phyloP scores from a whole-genome alignment of 352 stramenopile species.

The Sclerospora graminicola region DNA sequence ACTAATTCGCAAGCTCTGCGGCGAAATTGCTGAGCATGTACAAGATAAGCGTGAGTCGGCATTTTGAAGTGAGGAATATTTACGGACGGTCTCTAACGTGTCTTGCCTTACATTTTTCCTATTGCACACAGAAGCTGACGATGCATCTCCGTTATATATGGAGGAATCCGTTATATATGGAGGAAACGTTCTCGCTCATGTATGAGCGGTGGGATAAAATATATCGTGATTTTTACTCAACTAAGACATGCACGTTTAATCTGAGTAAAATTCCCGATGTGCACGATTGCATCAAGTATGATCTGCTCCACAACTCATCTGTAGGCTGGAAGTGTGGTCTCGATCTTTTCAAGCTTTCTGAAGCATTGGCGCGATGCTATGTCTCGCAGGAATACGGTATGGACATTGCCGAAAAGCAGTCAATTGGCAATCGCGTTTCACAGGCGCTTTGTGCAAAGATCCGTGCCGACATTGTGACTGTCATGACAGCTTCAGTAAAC shows the following conservation, averaged over 20 bases:
- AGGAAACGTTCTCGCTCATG: slow-evolving; percentile 92
- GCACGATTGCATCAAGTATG: slow-evolving; percentile 97
- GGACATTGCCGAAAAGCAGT: slow-evolving; percentile 88
- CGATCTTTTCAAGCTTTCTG: slow-evolving; percentile 91
- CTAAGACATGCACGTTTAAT: slow-evolving; percentile 86
- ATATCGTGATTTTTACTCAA: slow-evolving; percentile 91
- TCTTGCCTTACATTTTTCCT: neutral
- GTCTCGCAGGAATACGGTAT: slow-evolving; percentile 96
- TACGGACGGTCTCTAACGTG: neutral
- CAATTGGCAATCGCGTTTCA: slow-evolving; percentile 94
- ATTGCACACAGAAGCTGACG: slow-evolving; percentile 64
- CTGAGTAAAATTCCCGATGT: slow-evolving; percentile 96
- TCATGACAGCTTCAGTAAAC: slow-evolving; percentile 51
- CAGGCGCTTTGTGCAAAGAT: slow-evolving; percentile 98
- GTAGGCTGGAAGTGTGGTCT: slow-evolving; percentile 81
- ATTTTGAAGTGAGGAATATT: neutral
- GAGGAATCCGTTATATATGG: slow-evolving; percentile 92
- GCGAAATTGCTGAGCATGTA: slow-evolving; percentile 63
- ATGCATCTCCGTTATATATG: slow-evolving; percentile 88
- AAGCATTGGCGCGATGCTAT: slow-evolving; percentile 93
- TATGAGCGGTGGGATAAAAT: slow-evolving; percentile 92
- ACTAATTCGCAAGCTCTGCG: slow-evolving; percentile 61
- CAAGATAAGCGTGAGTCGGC: slow-evolving; percentile 49
- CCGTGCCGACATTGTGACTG: slow-evolving; percentile 83
- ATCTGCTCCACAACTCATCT: slow-evolving; percentile 96